Evolutionary conservation across 306 rosid genomes (phyloP).

Genomic region (Argentina anserina): DNA sequence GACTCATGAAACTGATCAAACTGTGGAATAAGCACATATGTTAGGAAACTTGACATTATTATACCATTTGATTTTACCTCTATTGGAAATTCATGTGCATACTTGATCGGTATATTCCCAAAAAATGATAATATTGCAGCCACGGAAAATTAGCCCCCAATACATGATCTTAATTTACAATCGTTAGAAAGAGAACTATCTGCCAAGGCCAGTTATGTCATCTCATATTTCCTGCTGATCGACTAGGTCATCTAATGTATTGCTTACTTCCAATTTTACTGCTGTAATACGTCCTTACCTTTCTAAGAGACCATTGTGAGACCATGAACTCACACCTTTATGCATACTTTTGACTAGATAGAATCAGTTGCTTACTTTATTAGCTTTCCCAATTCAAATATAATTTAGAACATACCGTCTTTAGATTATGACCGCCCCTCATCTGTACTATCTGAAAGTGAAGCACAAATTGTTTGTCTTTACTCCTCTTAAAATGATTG

Average conservation of each 20-base stretch:
- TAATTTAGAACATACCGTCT: neutral
- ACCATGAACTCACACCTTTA: neutral
- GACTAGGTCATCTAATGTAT: neutral
- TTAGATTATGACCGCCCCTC: neutral
- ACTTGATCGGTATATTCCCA: neutral
- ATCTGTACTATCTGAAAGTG: neutral
- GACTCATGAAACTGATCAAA: neutral
- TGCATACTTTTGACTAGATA: neutral
- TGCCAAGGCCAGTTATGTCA: neutral
- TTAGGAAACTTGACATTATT: neutral
- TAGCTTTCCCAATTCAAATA: neutral
- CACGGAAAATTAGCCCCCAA: neutral
- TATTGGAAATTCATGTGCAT: neutral
- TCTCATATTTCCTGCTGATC: neutral
- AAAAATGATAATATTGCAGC: neutral
- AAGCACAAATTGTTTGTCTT: neutral
- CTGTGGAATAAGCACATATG: neutral
- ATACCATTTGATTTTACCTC: neutral
- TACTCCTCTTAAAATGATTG: neutral
- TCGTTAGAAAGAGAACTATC: neutral
- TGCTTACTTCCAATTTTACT: neutral
- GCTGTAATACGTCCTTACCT: neutral
- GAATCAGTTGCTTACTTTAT: neutral
- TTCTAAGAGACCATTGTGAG: neutral
- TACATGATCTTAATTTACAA: neutral